Evolutionary conservation across 179 eudicot genomes (phyloP), one percentile per base, ranked within the genome.

Genomic region (Sideroxylon spinosum): DNA sequence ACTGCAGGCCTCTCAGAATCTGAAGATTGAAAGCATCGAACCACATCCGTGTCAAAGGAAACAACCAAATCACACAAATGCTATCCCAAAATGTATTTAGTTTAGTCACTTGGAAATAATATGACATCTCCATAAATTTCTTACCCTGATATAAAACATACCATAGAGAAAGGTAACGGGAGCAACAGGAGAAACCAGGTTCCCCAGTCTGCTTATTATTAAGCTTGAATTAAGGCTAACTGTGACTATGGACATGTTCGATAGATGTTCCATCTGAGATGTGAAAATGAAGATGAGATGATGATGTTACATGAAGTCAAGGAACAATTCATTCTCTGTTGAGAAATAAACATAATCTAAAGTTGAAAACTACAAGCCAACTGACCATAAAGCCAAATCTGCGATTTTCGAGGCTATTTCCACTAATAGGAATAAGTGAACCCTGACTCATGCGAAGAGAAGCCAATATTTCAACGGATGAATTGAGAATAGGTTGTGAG

Each of bases 161-260:
- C 98, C 98, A 74, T 89, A 95, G 55, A 95, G 92, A 72, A 95
- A 93, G 63, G 92, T 93, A 78, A 89, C 92, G 53, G 98, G 94
- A 75, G 91, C 84, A 55, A 85, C 91, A 19, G 95, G 87, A 82
- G 94, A 85, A 89, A 95, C 89, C 57, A 91, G 82, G 20, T 91
- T 85, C 76, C 95, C 97, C 78, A 86, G 90, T 85, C 93, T 89
- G 84, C 89, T 91, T 49, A 88, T 77, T 80, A 93, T 84, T 73
- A 80, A 76, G 78, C 86, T 83, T 25, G 98, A 86, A 56, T 89
- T 80, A 28, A 95, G 82, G 84, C 84, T 87, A 75, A 92, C 81
- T 29, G 95, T 89, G 63, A 89, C 81, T 14, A 95, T 79, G 23
- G 91, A 84, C 75, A 81, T 20, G 17, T 78, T 83, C 23, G 95